phyloP scores from a whole-genome alignment of 352 stramenopile genomes.

The Pythium brachiatum region DNA sequence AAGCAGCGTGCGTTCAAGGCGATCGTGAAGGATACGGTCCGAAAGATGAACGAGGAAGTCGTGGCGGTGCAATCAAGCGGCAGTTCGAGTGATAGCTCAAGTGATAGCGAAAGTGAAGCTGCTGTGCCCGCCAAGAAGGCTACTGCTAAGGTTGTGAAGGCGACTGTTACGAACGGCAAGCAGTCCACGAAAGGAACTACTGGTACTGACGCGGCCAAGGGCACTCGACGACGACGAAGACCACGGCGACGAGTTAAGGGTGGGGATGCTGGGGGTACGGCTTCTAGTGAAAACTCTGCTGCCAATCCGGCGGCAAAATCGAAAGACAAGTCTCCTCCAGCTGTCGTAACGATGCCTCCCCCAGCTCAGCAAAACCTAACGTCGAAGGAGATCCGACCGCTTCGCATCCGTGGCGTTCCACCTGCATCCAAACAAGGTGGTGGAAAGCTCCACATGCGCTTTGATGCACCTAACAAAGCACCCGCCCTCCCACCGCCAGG shows the following conservation, averaged over 20 bases:
- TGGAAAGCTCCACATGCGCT: conserved; percentile 22
- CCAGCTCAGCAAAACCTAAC: not conserved
- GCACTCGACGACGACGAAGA: conserved; percentile 21
- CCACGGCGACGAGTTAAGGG: conserved; percentile 23
- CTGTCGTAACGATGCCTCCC: not conserved
- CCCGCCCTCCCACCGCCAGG: not conserved
- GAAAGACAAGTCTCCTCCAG: not conserved
- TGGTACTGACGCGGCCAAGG: not conserved
- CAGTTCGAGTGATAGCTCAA: conserved; percentile 9
- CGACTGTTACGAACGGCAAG: not conserved
- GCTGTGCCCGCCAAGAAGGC: conserved; percentile 7
- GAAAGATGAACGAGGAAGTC: conserved; percentile 13
- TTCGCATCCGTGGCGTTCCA: conserved; percentile 26
- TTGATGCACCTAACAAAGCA: conserved; percentile 12
- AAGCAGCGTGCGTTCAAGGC: conserved; percentile 17
- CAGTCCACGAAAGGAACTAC: not conserved
- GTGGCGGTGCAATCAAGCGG: not conserved
- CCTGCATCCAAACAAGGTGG: not conserved
- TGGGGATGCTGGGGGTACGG: not conserved
- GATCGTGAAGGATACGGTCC: conserved; percentile 15
- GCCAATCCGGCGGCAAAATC: not conserved
- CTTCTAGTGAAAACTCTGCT: not conserved
- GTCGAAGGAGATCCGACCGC: conserved; percentile 24
- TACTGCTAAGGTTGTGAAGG: not conserved
- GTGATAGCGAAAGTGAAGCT: conserved; percentile 13